Evolutionary conservation across 257 asterid genomes (phyloP).

Genomic region (Marsdenia floribunda): DNA sequence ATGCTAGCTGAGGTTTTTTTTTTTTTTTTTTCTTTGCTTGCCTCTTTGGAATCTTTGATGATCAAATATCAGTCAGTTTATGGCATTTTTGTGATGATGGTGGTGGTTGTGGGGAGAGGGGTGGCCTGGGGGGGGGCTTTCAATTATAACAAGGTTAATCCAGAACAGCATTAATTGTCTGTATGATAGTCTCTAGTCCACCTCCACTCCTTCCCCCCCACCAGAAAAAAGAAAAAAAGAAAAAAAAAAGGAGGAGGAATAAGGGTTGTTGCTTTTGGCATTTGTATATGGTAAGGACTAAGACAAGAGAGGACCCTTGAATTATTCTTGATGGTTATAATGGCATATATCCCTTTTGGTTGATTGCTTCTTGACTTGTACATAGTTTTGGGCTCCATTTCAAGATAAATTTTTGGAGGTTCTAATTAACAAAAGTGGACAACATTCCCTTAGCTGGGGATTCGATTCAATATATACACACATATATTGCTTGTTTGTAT

Average conservation of each 20-base stretch:
- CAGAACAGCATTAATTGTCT: neutral
- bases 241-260: too few species aligned
- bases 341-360: conserved; percentile 19
- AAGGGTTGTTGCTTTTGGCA: neutral
- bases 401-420: conserved; percentile 33
- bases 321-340: conserved; percentile 20
- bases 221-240: too few species aligned
- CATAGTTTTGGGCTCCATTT: conserved; percentile 52
- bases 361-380: conserved; percentile 29
- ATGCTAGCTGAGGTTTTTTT: too few species aligned
- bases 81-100: neutral
- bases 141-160: neutral
- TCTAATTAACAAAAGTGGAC: conserved; percentile 37
- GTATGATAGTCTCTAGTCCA: conserved; percentile 6
- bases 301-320: conserved; percentile 14
- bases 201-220: neutral
- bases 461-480: conserved; percentile 27
- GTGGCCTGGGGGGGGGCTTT: neutral
- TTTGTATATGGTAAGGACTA: conserved; percentile 14
- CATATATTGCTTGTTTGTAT: conserved; percentile 30
- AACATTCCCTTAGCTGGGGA: conserved; percentile 43
- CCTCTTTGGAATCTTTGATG: neutral
- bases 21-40: neutral
- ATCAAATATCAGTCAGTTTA: neutral
- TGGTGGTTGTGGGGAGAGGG: too few species aligned